These are phyloP conservation scores for Chrysoporthe puriensis DNA, from an alignment of 2,329 filamentous ascomycete species.

Conservation along the genomic window DNA sequence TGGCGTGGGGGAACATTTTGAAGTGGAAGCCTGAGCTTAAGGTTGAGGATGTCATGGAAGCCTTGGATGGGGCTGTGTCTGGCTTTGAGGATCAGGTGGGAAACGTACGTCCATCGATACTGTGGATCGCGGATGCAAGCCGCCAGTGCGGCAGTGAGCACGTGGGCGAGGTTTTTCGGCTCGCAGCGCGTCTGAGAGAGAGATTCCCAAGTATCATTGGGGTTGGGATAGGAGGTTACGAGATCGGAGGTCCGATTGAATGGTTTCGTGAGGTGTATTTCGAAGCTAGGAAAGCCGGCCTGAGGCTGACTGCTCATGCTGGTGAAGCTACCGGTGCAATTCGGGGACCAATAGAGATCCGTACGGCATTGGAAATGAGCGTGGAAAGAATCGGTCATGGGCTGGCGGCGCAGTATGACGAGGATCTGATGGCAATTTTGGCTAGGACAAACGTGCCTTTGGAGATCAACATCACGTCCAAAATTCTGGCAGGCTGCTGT, in stretches of 20 bases:
- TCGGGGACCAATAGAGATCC: slow-evolving; percentile 27
- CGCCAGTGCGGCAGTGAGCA: slow-evolving; percentile 26
- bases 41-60: slow-evolving; percentile 29
- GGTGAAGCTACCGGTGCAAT: slow-evolving; percentile 29
- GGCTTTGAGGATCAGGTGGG: slow-evolving; percentile 12
- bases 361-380: slow-evolving; percentile 25
- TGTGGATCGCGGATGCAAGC: slow-evolving; percentile 27
- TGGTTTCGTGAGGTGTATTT: slow-evolving; percentile 28
- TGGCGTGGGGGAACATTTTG: slow-evolving; percentile 30
- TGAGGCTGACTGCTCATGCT: slow-evolving; percentile 29
- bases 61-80: slow-evolving; percentile 20
- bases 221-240: slow-evolving; percentile 29
- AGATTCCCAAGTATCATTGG: slow-evolving; percentile 28
- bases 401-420: slow-evolving; percentile 26
- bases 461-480: slow-evolving; percentile 30
- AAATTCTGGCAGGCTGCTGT: slow-evolving; percentile 28
- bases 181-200: slow-evolving; percentile 22
- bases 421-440: slow-evolving; percentile 23
- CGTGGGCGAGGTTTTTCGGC: slow-evolving; percentile 24
- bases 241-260: slow-evolving; percentile 23
- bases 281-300: slow-evolving; percentile 24
- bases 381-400: slow-evolving; percentile 30
- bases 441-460: slow-evolving; percentile 21
- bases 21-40: slow-evolving; percentile 25
- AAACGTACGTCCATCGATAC: slow-evolving; percentile 14